Base-by-base conservation (phyloP, 495 filamentous ascomycete species). In the Aspergillus panamensis region DNA sequence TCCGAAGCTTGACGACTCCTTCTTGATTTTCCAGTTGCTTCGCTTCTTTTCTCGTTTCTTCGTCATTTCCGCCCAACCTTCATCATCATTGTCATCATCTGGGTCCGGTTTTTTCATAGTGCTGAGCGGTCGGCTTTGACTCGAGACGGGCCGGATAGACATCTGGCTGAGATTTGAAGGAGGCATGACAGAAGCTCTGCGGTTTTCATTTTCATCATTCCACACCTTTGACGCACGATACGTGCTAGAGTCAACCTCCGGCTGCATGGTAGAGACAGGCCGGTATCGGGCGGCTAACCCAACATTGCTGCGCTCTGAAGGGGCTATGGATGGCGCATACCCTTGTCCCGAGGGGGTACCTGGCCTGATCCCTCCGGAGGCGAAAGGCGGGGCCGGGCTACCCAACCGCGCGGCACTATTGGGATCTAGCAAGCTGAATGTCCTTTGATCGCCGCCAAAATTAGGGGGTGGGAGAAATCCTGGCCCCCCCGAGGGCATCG, bases 251-350 rank as follows among this genome's bases (percentile, higher is more conserved):
- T 43, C 71, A 59, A 55, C 69, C 4, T 77, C 58, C 64, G 66
- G 57, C 60, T 66, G 59, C 37, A 75, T 66, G 21, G 68, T 72
- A 2, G 90, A 92, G 0, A 98, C 92, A 0, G 95, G 92, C 13
- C 95, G 85, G 72, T 98, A 98, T n/a, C 94, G 85, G 35, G 90
- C 85, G 21, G 93, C 89, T 48, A 93, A 75, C 3, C 94, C 95
- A 55, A 97, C 80, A 68, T 91, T 97, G 73, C 90, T 96, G 49
- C 94, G 87, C 73, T 98, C 94, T 1, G 89, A 96, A 5, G 94
- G 95, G 5, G 94, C 92, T 55, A 97, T 93, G 4, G 86, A 89
- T 3, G 87, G 76, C 0, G 87, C 78, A 67, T 90, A 91, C 17
- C 82, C 80, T 51, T 70, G 66, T 16, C 69, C 67, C 30, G 52